Evolutionary conservation across 306 rosid species (phyloP), one percentile per base, ranked within the genome.

Genomic region (Castanea mollissima): DNA sequence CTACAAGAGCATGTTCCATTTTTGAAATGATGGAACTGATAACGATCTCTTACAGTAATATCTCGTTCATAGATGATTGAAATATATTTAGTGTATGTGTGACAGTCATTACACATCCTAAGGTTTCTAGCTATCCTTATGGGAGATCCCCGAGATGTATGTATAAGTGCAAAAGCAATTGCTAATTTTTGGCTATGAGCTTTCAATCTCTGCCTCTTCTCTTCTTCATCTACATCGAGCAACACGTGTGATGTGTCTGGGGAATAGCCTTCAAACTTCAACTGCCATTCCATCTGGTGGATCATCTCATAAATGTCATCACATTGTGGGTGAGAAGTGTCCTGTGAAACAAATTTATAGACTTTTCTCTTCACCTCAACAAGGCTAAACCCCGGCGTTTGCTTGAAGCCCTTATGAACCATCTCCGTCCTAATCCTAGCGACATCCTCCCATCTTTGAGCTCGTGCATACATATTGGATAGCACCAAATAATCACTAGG

Each of bases 201-300:
- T 81, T 89, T 92, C 87, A 90, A 71, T 77, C 94, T 90, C 88
- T 90, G 82, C 77, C 85, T 92, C 88, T 90, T 94, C 82, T 91
- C 97, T 55, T 94, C 94, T 76, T 92, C 96, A 71, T 90, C 91
- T 31, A 85, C 93, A 81, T 92, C 87, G 58, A 86, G 87, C 83
- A 90, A 82, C 46, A 94, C 91, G 31, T 90, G 96, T 20, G 96
- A 85, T 44, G 91, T 94, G 74, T 91, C 97, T 52, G 97, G 79
- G 27, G 44, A 52, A 80, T 94, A 92, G 76, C 96, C 96, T 82
- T 94, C 97, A 18, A 94, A 94, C 80, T 90, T 91, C 90, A 92
- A 63, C 80, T 94, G 97, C 98, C 97, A 94, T 85, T 94, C 97
- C 96, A 94, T 94, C 83, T 94, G 97, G 88, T 92, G 94, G 82